A percentile compares a stretch with the other conserved stretches of the same genome.
Evolutionary conservation across 2,329 filamentous ascomycete species (phyloP).

Genomic region (Cordyceps militaris): DNA sequence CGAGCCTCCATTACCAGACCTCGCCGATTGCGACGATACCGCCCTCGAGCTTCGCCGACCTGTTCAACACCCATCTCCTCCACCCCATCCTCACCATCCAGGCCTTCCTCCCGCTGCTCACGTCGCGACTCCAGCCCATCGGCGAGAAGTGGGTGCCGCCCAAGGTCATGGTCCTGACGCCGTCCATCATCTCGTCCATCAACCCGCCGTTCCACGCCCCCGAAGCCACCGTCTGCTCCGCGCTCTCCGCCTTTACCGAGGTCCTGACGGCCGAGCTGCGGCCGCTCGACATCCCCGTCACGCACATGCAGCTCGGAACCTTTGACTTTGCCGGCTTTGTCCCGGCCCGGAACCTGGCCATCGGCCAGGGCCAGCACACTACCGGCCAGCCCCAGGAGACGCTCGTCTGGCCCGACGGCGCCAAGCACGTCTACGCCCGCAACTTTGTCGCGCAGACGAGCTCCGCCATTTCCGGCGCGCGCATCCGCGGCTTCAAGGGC

Average conservation of each 20-base stretch:
- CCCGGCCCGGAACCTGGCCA: slow-evolving; percentile 31
- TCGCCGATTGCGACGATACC: slow-evolving; percentile 81
- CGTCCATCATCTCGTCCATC: slow-evolving; percentile 72
- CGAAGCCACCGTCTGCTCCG: slow-evolving; percentile 78
- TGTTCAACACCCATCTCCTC: slow-evolving; percentile 85
- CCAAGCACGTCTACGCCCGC: slow-evolving; percentile 52
- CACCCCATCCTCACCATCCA: slow-evolving; percentile 85
- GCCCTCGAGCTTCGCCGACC: slow-evolving; percentile 77
- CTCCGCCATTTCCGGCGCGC: slow-evolving; percentile 49
- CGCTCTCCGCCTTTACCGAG: slow-evolving; percentile 77
- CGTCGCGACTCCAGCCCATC: slow-evolving; percentile 49
- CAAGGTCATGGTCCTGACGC: slow-evolving; percentile 70
- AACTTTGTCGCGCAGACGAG: slow-evolving; percentile 52
- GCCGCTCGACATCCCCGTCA: slow-evolving; percentile 69
- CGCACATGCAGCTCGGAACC: slow-evolving; percentile 83
- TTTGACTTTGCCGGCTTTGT: slow-evolving; percentile 73
- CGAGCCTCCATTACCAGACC: slow-evolving; percentile 70
- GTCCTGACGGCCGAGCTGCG: slow-evolving; percentile 73
- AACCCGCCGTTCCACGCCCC: slow-evolving; percentile 75
- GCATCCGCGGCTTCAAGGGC: slow-evolving; percentile 55
- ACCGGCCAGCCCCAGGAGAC: slow-evolving; percentile 39
- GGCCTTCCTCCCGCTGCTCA: slow-evolving; percentile 76
- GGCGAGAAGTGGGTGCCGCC: slow-evolving; percentile 47
- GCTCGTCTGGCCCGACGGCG: slow-evolving; percentile 56
- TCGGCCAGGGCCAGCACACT: slow-evolving; percentile 32